Evolutionary conservation across 164 flowering plant species (phyloP).

Genomic region (Aristolochia californica): DNA sequence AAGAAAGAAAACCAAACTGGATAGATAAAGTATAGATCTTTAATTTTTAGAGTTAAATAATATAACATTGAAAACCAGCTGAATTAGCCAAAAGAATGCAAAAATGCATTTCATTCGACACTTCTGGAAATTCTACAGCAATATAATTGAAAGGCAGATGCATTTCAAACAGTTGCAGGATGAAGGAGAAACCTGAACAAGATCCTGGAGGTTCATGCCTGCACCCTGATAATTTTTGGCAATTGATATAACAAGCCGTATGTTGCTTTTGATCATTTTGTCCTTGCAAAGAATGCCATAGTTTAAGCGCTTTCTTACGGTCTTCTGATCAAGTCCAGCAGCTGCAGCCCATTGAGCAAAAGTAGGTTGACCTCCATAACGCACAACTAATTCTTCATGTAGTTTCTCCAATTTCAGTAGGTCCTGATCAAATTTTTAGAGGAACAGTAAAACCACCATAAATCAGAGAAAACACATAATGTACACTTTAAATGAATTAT

Average conservation of each 20-base stretch:
- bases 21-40: background rate
- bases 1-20: background rate
- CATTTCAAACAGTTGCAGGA: background rate
- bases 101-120: too few species aligned
- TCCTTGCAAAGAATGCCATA: slow-evolving; percentile 73
- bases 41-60: background rate
- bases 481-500: too few species aligned
- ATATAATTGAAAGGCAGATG: background rate
- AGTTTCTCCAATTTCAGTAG: slow-evolving; percentile 71
- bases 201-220: slow-evolving; percentile 89
- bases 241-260: slow-evolving; percentile 87
- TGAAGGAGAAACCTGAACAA: slow-evolving; percentile 60
- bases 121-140: too few species aligned
- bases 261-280: slow-evolving; percentile 87
- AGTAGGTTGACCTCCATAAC: slow-evolving; percentile 59
- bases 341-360: slow-evolving; percentile 88
- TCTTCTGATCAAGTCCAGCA: slow-evolving; percentile 69
- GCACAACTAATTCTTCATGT: slow-evolving; percentile 46
- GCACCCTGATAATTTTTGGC: slow-evolving; percentile 87
- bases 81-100: background rate
- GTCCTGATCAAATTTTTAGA: slow-evolving; percentile 32
- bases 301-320: slow-evolving; percentile 54
- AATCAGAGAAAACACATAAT: too few species aligned
- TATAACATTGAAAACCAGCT: background rate
- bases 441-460: too few species aligned